Conservation (phyloP, 371 early-diverging fungal species). For the Paramicrosporidium saccamoebae region DNA sequence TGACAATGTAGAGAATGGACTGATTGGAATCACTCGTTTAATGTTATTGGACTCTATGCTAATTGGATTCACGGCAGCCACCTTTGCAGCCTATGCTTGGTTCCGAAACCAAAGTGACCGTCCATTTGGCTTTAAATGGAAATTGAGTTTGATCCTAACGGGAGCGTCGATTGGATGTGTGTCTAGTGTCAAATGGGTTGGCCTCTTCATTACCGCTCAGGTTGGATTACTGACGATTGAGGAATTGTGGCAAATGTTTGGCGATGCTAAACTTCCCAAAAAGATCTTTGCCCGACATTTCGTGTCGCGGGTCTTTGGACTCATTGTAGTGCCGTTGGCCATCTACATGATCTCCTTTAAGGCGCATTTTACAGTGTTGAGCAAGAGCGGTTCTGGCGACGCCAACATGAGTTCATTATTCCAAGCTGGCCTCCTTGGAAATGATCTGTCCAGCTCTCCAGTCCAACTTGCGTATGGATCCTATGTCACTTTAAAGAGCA, state of each 20-base stretch:
- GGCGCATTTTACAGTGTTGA: constrained; percentile 69
- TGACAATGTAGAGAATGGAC: constrained; percentile 41
- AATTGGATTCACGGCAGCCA: constrained; percentile 56
- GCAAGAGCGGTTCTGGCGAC: constrained; percentile 68
- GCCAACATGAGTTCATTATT: constrained; percentile 94
- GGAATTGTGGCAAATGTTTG: constrained; percentile 71
- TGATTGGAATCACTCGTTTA: constrained; percentile 60
- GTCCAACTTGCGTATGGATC: constrained; percentile 82
- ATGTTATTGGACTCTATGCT: constrained; percentile 94
- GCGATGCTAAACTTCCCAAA: constrained; percentile 33
- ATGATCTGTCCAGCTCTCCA: constrained; percentile 35
- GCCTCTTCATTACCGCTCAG: constrained; percentile 67
- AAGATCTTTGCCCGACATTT: constrained; percentile 30
- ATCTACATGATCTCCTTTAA: constrained; percentile 68
- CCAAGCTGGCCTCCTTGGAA: constrained; percentile 72
- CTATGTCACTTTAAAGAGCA: constrained; percentile 53
- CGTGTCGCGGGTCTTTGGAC: constrained; percentile 28
- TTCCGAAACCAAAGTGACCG: constrained; percentile 29
- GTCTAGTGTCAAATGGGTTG: constrained; percentile 96
- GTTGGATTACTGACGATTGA: constrained; percentile 83
- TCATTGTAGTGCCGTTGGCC: constrained; percentile 52
- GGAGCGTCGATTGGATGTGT: constrained; percentile 75
- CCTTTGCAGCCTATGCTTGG: constrained; percentile 32
- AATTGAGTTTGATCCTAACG: constrained; percentile 44
- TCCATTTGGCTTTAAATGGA: constrained; percentile 53